These are phyloP conservation scores for Echium plantagineum DNA, from an alignment of 257 asterid species.

Conservation along the genomic window DNA sequence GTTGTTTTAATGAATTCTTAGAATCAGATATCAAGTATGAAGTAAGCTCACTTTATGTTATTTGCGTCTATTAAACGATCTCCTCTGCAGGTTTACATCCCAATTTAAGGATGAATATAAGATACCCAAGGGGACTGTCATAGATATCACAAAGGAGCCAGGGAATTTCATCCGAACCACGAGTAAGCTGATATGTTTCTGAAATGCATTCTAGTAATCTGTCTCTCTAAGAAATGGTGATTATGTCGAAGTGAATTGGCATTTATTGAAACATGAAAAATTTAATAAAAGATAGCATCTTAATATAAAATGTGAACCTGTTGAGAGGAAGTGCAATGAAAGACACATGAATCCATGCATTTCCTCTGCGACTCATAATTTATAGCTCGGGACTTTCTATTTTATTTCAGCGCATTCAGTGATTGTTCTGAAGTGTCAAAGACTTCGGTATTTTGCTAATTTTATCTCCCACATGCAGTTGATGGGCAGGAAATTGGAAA, in stretches of 20 bases:
- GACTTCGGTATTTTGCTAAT: background rate
- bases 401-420: background rate
- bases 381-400: background rate
- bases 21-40: background rate
- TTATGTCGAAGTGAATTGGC: background rate
- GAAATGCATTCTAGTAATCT: background rate
- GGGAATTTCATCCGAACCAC: conserved; percentile 58
- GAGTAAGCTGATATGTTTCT: conserved; percentile 38
- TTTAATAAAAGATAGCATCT: background rate
- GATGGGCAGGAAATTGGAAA: conserved; percentile 82
- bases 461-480: conserved; percentile 30
- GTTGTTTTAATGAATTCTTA: background rate
- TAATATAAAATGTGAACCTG: background rate
- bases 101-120: conserved; percentile 77
- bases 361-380: background rate
- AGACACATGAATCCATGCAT: too few species aligned
- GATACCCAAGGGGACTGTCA: conserved; percentile 75
- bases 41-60: background rate
- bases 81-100: conserved; percentile 55
- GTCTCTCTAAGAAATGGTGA: background rate
- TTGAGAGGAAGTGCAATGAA: background rate
- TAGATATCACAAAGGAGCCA: conserved; percentile 53
- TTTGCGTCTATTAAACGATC: background rate
- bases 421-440: background rate
- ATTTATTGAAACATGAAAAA: background rate